These are phyloP conservation scores for Pleurotus sapidus DNA, from an alignment of 768 basidiomycete species.

Conservation along the genomic window DNA sequence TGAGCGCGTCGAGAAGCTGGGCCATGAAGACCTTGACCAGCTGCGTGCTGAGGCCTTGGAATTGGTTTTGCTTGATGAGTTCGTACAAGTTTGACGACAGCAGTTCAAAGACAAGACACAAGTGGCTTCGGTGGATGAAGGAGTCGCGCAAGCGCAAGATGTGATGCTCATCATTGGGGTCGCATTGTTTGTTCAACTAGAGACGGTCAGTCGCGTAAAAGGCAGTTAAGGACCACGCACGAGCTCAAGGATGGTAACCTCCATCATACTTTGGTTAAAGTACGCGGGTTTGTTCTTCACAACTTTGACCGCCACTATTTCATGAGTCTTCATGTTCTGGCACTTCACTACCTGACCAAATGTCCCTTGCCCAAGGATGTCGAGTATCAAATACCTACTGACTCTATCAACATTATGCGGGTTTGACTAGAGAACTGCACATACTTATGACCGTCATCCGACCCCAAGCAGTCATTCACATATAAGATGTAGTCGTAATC, in stretches of 20 bases:
- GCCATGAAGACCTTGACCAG: slow-evolving; percentile 99
- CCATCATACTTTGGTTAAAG: slow-evolving; percentile 99
- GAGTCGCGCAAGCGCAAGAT: slow-evolving; percentile 93
- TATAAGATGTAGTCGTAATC: slow-evolving; percentile 99
- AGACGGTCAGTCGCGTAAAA: slow-evolving; percentile 7
- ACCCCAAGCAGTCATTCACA: slow-evolving; percentile 96
- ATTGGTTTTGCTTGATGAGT: slow-evolving; percentile 99
- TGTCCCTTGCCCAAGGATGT: slow-evolving; percentile 97
- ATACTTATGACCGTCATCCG: slow-evolving; percentile 93
- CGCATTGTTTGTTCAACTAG: slow-evolving; percentile 91
- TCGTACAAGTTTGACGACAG: slow-evolving; percentile 98
- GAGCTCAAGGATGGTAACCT: slow-evolving; percentile 95
- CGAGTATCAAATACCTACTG: slow-evolving; percentile 89
- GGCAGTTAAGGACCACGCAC: slow-evolving; percentile 45
- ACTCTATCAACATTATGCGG: slow-evolving; percentile 12
- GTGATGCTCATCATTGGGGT: slow-evolving; percentile 94
- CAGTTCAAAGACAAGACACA: slow-evolving; percentile 97
- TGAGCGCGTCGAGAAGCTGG: slow-evolving; percentile 89
- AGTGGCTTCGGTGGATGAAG: slow-evolving; percentile 94
- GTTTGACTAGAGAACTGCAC: slow-evolving; percentile 26
- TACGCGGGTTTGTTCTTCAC: slow-evolving; percentile 99
- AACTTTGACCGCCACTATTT: slow-evolving; percentile 98
- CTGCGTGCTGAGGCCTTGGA: slow-evolving; percentile 94
- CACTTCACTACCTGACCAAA: slow-evolving; percentile 99
- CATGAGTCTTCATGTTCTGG: slow-evolving; percentile 99